Evolutionary conservation across 2,329 filamentous ascomycete genomes (phyloP).

Genomic region (Orbilia ellipsospora): DNA sequence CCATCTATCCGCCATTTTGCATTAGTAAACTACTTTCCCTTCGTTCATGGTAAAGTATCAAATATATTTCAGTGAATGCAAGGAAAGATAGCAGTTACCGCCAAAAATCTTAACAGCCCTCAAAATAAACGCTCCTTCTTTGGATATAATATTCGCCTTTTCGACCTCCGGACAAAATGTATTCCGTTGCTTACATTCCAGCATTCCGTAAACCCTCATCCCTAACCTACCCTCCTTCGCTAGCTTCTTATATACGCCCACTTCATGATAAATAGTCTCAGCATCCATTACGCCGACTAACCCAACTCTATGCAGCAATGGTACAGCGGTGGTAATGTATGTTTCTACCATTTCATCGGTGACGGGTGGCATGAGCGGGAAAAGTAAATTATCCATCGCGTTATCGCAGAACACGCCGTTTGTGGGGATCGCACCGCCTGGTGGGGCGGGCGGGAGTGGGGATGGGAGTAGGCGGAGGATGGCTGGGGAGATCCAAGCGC

Average conservation of each 20-base stretch:
- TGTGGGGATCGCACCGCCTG: constrained; percentile 75
- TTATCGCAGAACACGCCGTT: constrained; percentile 79
- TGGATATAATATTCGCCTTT: constrained; percentile 63
- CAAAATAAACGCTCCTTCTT: constrained; percentile 68
- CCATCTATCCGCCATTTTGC: constrained; percentile 66
- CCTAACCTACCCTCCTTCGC: constrained; percentile 69
- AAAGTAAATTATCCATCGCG: constrained; percentile 72
- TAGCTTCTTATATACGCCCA: constrained; percentile 60
- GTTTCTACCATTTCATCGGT: constrained; percentile 67
- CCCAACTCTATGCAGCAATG: constrained; percentile 72
- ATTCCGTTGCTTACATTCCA: constrained; percentile 74
- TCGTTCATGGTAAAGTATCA: too few relatives aligned
- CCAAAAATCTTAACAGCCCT: constrained; percentile 77
- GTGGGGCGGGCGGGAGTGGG: constrained; percentile 65
- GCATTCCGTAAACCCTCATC: constrained; percentile 75
- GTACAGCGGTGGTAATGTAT: constrained; percentile 72
- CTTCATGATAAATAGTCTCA: constrained; percentile 67
- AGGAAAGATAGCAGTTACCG: constrained; percentile 63
- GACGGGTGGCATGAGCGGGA: constrained; percentile 70
- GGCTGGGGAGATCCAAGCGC: constrained; percentile 74
- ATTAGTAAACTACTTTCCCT: too few relatives aligned
- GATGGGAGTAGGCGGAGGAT: constrained; percentile 72
- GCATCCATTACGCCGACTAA: constrained; percentile 77
- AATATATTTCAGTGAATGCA: too few relatives aligned
- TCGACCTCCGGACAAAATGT: constrained; percentile 68